Evolutionary conservation across 2,329 filamentous ascomycete genomes (phyloP).

Genomic region (Epichloe gansuensis): DNA sequence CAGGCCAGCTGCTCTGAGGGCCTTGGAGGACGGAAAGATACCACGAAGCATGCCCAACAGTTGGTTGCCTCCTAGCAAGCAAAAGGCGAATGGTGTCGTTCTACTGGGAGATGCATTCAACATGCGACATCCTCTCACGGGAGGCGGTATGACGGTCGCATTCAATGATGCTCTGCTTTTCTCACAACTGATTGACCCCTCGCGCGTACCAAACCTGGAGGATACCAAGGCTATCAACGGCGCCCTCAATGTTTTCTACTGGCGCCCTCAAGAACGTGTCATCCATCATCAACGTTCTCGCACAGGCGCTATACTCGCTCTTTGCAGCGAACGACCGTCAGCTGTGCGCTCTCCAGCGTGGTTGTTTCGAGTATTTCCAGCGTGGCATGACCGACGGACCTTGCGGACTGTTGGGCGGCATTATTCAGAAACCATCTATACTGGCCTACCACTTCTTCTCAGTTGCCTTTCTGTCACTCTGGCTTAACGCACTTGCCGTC

Average conservation of each 20-base stretch:
- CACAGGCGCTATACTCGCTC: slow-evolving; percentile 80
- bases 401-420: slow-evolving; percentile 66
- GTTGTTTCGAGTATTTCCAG: slow-evolving; percentile 90
- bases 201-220: slow-evolving; percentile 54
- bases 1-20: slow-evolving; percentile 60
- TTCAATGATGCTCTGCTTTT: slow-evolving; percentile 84
- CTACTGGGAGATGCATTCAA: slow-evolving; percentile 92
- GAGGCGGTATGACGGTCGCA: slow-evolving; percentile 95
- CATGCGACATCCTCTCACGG: slow-evolving; percentile 97
- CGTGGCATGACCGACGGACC: slow-evolving; percentile 65
- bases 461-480: slow-evolving; percentile 81
- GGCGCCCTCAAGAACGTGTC: slow-evolving; percentile 69
- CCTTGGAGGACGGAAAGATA: slow-evolving; percentile 66
- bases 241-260: slow-evolving; percentile 71
- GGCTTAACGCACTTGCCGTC: slow-evolving; percentile 38
- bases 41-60: slow-evolving; percentile 87
- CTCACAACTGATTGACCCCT: slow-evolving; percentile 58
- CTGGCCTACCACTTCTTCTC: slow-evolving; percentile 91
- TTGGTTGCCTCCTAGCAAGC: slow-evolving; percentile 67
- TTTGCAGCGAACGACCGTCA: slow-evolving; percentile 77
- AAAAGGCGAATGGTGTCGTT: slow-evolving; percentile 50
- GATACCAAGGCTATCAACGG: slow-evolving; percentile 53
- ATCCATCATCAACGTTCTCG: slow-evolving; percentile 93
- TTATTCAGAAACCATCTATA: slow-evolving; percentile 64
- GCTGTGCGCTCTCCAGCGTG: slow-evolving; percentile 68